Base-by-base conservation (phyloP, 495 filamentous ascomycete species). In the Daldinia decipiens region DNA sequence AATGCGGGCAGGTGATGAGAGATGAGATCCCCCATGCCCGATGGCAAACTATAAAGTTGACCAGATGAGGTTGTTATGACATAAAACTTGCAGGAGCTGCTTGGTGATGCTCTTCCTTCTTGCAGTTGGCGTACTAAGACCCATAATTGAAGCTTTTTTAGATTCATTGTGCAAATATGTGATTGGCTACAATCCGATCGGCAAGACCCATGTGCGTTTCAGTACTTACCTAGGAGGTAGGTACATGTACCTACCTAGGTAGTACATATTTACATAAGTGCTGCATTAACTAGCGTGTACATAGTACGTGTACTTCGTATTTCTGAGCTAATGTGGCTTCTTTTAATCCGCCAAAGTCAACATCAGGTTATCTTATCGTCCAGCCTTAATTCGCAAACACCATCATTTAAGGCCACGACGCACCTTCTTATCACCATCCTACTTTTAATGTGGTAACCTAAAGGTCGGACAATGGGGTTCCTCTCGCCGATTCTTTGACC, bases 81-180 rank as follows among this genome's bases (percentile, higher is more conserved):
- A 29, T 29, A 29, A 29, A 29, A 6, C 27, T 29, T 29, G 27
- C 8, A 47, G 8, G 43, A 47, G 17, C 17, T 47, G 8, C 43
- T 47, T 47, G 0, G 8, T 47, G 19, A 47, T 47, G 43, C 17
- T 47, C 3, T 17, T 11, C 40, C 5, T 45, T 21, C 40, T 45
- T 45, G n/a, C 17, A 47, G 43, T 47, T 21, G 19, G 43, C 11
- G 17, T 39, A 19, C 21, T 24, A 19, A 51, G 43, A n/a, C 29
- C 61, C 67, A 65, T 55, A 71, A 71, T 53, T 62, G 62, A 67
- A 71, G 62, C 62, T 66, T 71, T 70, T 32, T 47, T 51, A 39
- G 31, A 32, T 24, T 17, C 2, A 5, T 50, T 32, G 32, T 13
- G 27, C 27, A 45, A 56, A 26, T 17, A 5, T 40, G n/a, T 52